Evolutionary conservation across 208 protist species (phyloP), one percentile per base, ranked within the genome.

Genomic region (Angomonas deanei): DNA sequence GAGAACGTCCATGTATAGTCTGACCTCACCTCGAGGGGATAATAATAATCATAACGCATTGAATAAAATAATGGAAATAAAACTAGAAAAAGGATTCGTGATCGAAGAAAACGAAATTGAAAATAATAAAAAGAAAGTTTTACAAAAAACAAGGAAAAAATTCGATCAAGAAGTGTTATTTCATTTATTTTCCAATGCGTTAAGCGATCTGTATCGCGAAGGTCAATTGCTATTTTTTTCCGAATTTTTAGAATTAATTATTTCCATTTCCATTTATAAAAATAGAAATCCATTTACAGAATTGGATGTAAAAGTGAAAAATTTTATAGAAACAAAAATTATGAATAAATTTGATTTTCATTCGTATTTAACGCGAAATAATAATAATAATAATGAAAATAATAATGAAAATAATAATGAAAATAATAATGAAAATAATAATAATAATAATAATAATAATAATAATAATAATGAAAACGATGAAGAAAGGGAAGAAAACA

Each of bases 221-320:
- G 66, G 59, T 5, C 61, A 64, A 19, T 66, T 74, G 21, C 21
- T 85, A 15, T 85, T 85, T 64, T 82, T 77, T 56, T 63, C 72
- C 21, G 80, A 86, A 56, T 86, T 74, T 68, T 36, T 73, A 13
- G 72, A 78, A 13, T 50, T 82, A 5, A 33, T 86, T 4, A 80
- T 72, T 64, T 75, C 68, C 27, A 19, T 39, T 39, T 39, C 5
- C 5, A 39, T 39, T 39, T 39, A 17, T 39, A 39, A 39, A 39
- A 39, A 5, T 39, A 39, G 13, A 39, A 39, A 39, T 39, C 13
- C 13, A 39, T 5, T 39, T 39, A n/a, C n/a, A n/a, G n/a, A n/a
- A n/a, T n/a, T n/a, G n/a, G n/a, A n/a, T n/a, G n/a, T n/a, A n/a
- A n/a, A n/a, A n/a, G n/a, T n/a, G n/a, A 42, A 42, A 57, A 27